Base-by-base conservation (phyloP, 768 basidiomycete genomes). In the Hericium erinaceus region DNA sequence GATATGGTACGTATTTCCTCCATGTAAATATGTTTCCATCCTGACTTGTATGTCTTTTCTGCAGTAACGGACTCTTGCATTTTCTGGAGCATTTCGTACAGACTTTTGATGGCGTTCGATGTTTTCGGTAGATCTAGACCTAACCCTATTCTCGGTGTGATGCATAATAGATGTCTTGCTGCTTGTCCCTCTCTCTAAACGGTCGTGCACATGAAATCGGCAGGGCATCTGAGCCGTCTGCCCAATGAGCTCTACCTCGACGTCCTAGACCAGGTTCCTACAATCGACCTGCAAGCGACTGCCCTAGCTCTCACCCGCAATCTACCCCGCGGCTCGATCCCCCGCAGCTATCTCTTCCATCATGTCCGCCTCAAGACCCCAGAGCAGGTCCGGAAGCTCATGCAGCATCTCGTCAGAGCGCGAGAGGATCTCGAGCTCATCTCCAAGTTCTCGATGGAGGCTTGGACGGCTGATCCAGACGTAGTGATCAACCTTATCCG, bases 401-500 rank as follows among this genome's bases (percentile, higher is more conserved):
- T 86, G 64, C 67, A 68, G 12, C 79, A 82, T 57, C 72, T 93
- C 13, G 75, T 79, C 37, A 69, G 69, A 39, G 60, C 65, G 28
- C 62, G 62, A 1, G 60, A 70, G 0, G 67, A 73, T 48, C 63
- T 60, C 2, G 48, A 50, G 0, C 56, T 52, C 20, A 71, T 88
- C 10, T 74, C 75, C 49, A 72, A 73, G 7, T 70, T 89, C 53
- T 73, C 72, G 13, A 65, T 87, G 38, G 76, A 83, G 66, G 72
- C 77, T 13, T 94, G 89, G 88, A 74, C 66, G 7, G 83, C 82
- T 28, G 89, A 93, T 65, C 85, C 89, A 2, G 84, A 90, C 58
- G 78, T 89, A 13, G 71, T 91, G 44, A 76, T 85, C 64, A 89
- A 88, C 65, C 65, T 91, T n/a, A 61, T 93, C 18, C 67, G 71